Evolutionary conservation across 495 filamentous ascomycete species (phyloP), one percentile per base, ranked within the genome.

Genomic region (Penicillium waksmanii): DNA sequence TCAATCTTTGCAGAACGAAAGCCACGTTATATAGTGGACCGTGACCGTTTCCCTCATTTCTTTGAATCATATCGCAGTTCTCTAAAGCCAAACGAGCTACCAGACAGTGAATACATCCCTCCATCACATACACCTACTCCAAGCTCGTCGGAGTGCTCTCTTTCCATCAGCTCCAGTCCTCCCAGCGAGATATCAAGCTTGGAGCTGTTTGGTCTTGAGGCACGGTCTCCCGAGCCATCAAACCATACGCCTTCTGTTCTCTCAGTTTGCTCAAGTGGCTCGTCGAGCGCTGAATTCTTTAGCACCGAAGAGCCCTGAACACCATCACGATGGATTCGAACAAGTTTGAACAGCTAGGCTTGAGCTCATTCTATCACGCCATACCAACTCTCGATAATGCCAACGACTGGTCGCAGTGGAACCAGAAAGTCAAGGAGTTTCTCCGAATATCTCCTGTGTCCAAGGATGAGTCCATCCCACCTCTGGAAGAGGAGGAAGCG

Each of bases 381-480:
- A 57, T 57, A 6, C 55, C 43, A 27, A 57, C 17, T 1, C 44
- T 57, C 1, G 43, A 57, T 50, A 57, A 57, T 49, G 55, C 55
- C 43, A 57, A 34, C 21, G 55, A 57, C 44, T 57, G 55, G 55
- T 57, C 25, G 6, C n/a, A 36, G 43, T 57, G 55, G 55, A 50
- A 49, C 27, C 43, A 49, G 55, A 57, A 57, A 18, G 55, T 57
- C 55, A 50, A 57, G 6, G 43, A 48, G 43, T 57, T 57, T 25
- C n/a, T 57, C 36, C 55, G 55, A 38, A 57, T 57, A 57, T 57
- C 55, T 50, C 13, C 55, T 5, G 55, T 57, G 3, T 27, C 55
- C 19, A 21, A 53, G 3, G 51, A 53, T 53, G 51, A 21, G 18
- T 12, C 51, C 33, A 53, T n/a, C 19, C 31, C 15, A 36, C 51